phyloP scores from a whole-genome alignment of 2,329 filamentous ascomycete genomes.

The Hansfordia pulvinata region DNA sequence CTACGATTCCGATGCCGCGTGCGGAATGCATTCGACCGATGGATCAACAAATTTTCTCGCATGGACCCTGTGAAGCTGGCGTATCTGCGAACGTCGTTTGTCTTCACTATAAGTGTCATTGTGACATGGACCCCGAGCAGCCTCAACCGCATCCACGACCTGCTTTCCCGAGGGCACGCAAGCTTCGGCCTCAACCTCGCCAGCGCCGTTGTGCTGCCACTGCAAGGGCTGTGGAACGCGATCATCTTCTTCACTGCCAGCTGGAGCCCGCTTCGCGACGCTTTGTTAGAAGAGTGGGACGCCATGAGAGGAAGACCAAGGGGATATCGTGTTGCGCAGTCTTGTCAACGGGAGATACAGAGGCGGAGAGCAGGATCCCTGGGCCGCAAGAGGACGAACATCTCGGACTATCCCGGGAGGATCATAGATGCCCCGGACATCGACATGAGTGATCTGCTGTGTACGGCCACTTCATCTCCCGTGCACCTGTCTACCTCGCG shows the following conservation, averaged over 20 bases:
- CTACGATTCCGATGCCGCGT: slow-evolving; percentile 5
- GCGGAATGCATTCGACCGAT: slow-evolving; percentile 9
- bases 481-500: no score
- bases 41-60: slow-evolving; percentile 18
- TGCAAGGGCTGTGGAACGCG: slow-evolving; percentile 72
- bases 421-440: no score
- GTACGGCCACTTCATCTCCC: no score
- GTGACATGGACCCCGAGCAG: slow-evolving; percentile 54
- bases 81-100: slow-evolving; percentile 46
- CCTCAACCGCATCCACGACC: slow-evolving; percentile 60
- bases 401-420: no score
- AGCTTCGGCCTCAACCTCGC: slow-evolving; percentile 55
- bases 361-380: no score
- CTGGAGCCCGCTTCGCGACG: slow-evolving; percentile 26
- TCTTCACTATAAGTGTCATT: slow-evolving; percentile 46
- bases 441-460: no score
- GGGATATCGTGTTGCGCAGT: no score
- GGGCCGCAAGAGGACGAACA: no score
- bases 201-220: slow-evolving; percentile 57
- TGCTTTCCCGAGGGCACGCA: slow-evolving; percentile 35
- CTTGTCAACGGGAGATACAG: no score
- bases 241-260: slow-evolving; percentile 63
- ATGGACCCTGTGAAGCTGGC: slow-evolving; percentile 46
- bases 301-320: no score
- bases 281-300: no score